Evolutionary conservation across 495 filamentous ascomycete species (phyloP), one percentile per base, ranked within the genome.

Genomic region (Umbilicaria muhlenbergii): DNA sequence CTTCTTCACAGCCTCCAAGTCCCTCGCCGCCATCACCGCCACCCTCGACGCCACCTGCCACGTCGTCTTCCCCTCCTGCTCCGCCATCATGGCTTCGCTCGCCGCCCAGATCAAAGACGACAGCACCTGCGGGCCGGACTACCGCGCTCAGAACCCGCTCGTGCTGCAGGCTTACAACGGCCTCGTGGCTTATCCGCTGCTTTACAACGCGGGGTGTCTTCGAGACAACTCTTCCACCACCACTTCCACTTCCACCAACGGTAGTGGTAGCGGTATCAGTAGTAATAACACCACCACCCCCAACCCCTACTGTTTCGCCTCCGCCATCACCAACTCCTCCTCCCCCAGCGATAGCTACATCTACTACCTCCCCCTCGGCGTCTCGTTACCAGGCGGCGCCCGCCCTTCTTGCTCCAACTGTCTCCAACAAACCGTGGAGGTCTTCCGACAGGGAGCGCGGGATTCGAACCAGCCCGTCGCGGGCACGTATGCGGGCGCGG

Each of bases 291-390:
- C n/a, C n/a, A n/a, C 35, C 38, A n/a, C 39, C n/a, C 65, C 61
- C 0, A 32, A 53, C 5, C 45, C 66, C 39, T 74, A 68, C 45
- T 74, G 79, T 62, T 95, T 86, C 56, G 84, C 85, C 45, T 81
- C 86, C 52, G 86, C 87, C 18, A 74, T 86, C 45, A 86, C 80
- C 10, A 94, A 94, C 57, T 51, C 53, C 14, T 68, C 74, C 10
- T 80, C 74, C 19, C 65, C 78, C 0, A 70, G 71, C 19, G 78
- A 84, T 56, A 69, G 76, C 32, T 83, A 86, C 47, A 64, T 88
- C 14, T 98, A 95, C 64, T 86, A 78, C 51, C 64, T 96, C 1
- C 82, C 91, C 5, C 67, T 93, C 34, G 89, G 89, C 21, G 72
- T 69, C n/a, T 46, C 60, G 3, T 60, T 95, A 2, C 77, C 81